Evolutionary conservation across 805 yeast species (phyloP).

Genomic region (Candida golubevii): DNA sequence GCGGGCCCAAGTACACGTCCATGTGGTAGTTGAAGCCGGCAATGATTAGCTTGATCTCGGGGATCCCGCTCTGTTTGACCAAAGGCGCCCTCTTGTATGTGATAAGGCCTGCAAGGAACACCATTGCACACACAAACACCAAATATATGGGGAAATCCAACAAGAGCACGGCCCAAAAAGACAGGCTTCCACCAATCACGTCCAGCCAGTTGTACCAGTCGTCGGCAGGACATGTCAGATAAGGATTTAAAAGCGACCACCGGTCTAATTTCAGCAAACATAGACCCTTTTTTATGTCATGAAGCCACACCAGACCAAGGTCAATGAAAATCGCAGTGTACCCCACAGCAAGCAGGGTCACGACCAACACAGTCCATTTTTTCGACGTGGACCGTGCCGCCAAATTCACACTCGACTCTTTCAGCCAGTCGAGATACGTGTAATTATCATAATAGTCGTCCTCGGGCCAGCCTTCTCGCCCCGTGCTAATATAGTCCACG

Average conservation of each 20-base stretch:
- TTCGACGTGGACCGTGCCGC: slow-evolving; percentile 16
- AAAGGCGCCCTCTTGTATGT: slow-evolving; percentile 23
- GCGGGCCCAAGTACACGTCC: slow-evolving; percentile 46
- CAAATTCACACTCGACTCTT: slow-evolving; percentile 32
- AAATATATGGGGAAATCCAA: slow-evolving; percentile 36
- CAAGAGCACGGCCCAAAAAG: slow-evolving; percentile 17
- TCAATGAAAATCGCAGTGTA: slow-evolving; percentile 47
- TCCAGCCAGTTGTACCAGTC: slow-evolving; percentile 39
- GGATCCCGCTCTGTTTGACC: slow-evolving; percentile 56
- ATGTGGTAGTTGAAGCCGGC: slow-evolving; percentile 55
- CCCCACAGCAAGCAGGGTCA: slow-evolving; percentile 46
- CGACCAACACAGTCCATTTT: slow-evolving; percentile 47
- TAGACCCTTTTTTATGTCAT: slow-evolving; percentile 50
- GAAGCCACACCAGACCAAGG: slow-evolving; percentile 44
- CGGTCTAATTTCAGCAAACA: slow-evolving; percentile 38
- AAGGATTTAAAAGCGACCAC: slow-evolving; percentile 41
- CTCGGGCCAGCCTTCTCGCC: slow-evolving; percentile 6
- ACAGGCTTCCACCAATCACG: slow-evolving; percentile 19
- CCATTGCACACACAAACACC: slow-evolving; percentile 23
- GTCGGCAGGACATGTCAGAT: slow-evolving; percentile 39
- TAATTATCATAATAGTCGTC: slow-evolving; percentile 31
- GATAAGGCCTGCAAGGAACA: slow-evolving; percentile 27
- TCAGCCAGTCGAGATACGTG: slow-evolving; percentile 51
- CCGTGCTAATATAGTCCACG: slow-evolving; percentile 3
- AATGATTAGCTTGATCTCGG: slow-evolving; percentile 66